Evolutionary conservation across 441 rosid species (phyloP).

Genomic region (Gossypium schwendimanii): DNA sequence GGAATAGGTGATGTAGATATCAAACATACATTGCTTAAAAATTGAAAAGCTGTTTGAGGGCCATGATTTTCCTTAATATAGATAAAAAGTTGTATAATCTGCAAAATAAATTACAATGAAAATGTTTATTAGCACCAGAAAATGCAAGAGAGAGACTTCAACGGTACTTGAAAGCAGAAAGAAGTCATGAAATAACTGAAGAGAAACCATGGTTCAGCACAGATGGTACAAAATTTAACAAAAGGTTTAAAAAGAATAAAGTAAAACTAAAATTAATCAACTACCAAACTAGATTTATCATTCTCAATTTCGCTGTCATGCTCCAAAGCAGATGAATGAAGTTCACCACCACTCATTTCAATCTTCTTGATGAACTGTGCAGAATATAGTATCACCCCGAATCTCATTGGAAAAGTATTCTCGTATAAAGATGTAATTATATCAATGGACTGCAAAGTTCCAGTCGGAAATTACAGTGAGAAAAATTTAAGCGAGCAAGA

Average conservation of each 20-base stretch:
- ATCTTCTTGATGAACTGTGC: constrained; percentile 53
- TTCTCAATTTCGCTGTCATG: constrained; percentile 43
- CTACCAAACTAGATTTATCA: constrained; percentile 90
- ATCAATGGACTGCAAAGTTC: constrained; percentile 69
- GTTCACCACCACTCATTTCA: constrained; percentile 54
- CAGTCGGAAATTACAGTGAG: constrained; percentile 19
- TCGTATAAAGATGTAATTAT: constrained; percentile 70
- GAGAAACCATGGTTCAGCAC: neutral
- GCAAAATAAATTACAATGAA: constrained; percentile 31
- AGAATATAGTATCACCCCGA: constrained; percentile 89
- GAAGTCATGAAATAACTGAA: neutral
- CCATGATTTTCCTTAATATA: constrained; percentile 85
- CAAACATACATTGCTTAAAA: constrained; percentile 73
- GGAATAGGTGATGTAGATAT: constrained; percentile 10
- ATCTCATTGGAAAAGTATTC: constrained; percentile 82
- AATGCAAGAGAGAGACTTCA: constrained; percentile 6
- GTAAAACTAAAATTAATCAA: constrained; percentile 17
- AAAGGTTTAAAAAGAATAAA: neutral
- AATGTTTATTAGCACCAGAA: constrained; percentile 15
- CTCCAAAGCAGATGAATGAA: constrained; percentile 31
- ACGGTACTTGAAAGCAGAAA: constrained; percentile 10
- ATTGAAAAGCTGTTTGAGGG: constrained; percentile 73
- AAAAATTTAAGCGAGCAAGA: neutral
- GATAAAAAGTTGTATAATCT: constrained; percentile 84
- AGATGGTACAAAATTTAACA: neutral